phyloP scores from a whole-genome alignment of 805 yeast genomes.

The Cyberlindnera nakhonratchasimensis region DNA sequence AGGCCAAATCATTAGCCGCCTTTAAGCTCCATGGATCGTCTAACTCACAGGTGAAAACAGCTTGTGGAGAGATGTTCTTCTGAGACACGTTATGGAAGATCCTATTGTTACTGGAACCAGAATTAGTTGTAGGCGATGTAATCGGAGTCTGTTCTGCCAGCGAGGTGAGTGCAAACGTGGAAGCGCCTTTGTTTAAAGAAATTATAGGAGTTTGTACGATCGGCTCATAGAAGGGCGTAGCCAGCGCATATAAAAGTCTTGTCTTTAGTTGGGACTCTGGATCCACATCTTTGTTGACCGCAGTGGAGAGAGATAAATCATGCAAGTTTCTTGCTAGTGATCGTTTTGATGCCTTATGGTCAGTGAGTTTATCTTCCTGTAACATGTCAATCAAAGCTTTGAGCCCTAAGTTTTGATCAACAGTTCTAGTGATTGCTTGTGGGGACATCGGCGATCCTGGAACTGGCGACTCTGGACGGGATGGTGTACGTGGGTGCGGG shows the following conservation, averaged over 20 bases:
- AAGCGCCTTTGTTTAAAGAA: constrained; percentile 25
- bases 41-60: constrained; percentile 75
- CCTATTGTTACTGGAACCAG: constrained; percentile 26
- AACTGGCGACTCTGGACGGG: constrained; percentile 9
- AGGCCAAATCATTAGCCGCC: constrained; percentile 88
- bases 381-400: constrained; percentile 47
- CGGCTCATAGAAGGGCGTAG: constrained; percentile 53
- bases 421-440: background rate
- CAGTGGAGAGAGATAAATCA: constrained; percentile 49
- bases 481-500: constrained; percentile 2
- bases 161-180: constrained; percentile 32
- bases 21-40: constrained; percentile 75
- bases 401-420: constrained; percentile 26
- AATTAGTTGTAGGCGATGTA: constrained; percentile 6
- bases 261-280: constrained; percentile 31
- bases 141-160: constrained; percentile 13
- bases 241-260: constrained; percentile 56
- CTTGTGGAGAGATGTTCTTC: constrained; percentile 73
- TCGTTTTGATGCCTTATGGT: constrained; percentile 33
- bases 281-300: constrained; percentile 8
- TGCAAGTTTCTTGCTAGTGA: constrained; percentile 50
- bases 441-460: constrained; percentile 3
- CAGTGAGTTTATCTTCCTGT: constrained; percentile 33
- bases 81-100: constrained; percentile 67
- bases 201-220: constrained; percentile 26